A percentile compares a stretch with the other conserved stretches of the same genome.
phyloP scores from a whole-genome alignment of 495 filamentous ascomycete species.

The Trichoderma orchidacearum region DNA sequence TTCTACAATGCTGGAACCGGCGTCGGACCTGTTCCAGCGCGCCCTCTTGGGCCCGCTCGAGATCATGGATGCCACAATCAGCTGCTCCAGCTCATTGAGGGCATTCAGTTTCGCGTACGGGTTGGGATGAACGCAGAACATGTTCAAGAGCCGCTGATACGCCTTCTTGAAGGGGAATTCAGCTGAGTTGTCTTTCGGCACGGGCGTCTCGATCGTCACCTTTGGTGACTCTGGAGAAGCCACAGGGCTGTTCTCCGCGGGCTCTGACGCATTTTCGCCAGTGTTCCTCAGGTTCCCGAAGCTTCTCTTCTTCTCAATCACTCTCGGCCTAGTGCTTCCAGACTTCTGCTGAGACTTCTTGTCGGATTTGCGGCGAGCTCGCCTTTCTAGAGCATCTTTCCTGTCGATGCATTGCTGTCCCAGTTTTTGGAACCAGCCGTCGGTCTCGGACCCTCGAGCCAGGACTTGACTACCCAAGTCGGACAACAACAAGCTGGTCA shows the following conservation, averaged over 20 bases:
- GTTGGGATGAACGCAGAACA: constrained; percentile 83
- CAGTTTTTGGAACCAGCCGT: constrained; percentile 72
- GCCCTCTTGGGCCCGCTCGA: constrained; percentile 22
- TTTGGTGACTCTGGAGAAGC: neutral
- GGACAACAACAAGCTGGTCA: constrained; percentile 77
- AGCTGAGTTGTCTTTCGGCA: constrained; percentile 26
- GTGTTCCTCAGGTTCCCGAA: constrained; percentile 32
- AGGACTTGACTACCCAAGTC: constrained; percentile 81
- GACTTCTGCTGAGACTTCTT: constrained; percentile 21
- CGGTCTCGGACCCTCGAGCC: constrained; percentile 79
- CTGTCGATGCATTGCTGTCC: constrained; percentile 66
- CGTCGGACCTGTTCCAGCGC: constrained; percentile 21
- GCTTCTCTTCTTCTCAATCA: constrained; percentile 46
- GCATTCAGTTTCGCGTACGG: constrained; percentile 76
- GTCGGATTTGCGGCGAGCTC: constrained; percentile 18
- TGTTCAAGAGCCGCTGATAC: constrained; percentile 66
- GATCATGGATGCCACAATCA: constrained; percentile 66
- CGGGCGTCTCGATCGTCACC: constrained; percentile 10
- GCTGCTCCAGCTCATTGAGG: constrained; percentile 65
- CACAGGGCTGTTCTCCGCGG: neutral
- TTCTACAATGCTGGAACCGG: constrained; percentile 15
- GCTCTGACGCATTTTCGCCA: constrained; percentile 13
- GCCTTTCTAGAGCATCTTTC: constrained; percentile 49
- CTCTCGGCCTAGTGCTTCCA: constrained; percentile 26
- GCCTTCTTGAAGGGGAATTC: constrained; percentile 61